Evolutionary conservation across 192 early-diverging fungal species (phyloP), one percentile per base, ranked within the genome.

Genomic region (Phlyctochytrium arcticum): DNA sequence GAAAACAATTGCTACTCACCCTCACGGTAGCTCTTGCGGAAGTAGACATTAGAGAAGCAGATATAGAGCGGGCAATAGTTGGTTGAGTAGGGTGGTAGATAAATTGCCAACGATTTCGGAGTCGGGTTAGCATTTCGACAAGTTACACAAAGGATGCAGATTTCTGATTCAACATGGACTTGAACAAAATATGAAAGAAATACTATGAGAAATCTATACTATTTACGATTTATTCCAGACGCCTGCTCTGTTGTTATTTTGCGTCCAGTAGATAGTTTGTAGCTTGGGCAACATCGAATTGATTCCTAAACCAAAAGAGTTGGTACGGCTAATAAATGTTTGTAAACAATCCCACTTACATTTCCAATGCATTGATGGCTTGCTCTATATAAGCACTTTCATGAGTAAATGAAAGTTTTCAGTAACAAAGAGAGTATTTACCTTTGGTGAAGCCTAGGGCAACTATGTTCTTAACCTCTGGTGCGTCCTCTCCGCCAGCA

Each of bases 381-480:
- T 67, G 42, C 35, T 72, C 75, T 73, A 37, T 4, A 48, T 5
- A n/a, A n/a, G n/a, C n/a, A n/a, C n/a, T n/a, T n/a, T n/a, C n/a
- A n/a, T n/a, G n/a, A n/a, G n/a, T n/a, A n/a, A n/a, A n/a, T n/a
- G n/a, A n/a, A n/a, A n/a, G n/a, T n/a, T n/a, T n/a, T n/a, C n/a
- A n/a, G n/a, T n/a, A n/a, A n/a, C n/a, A n/a, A n/a, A n/a, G n/a
- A n/a, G n/a, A n/a, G n/a, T n/a, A 48, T 57, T 3, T 32, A 75
- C 69, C 70, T 62, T 75, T 78, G 23, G 69, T 57, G 37, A 78
- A 78, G 12, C 76, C 76, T 60, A 78, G 9, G 3, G 63, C 58
- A 49, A 69, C 68, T 5, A 78, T 55, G 32, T 72, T 35, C 53
- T 71, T 51, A 26, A 78, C 73, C 57, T 78, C 76, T 21, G 63